These are phyloP conservation scores for Fusarium siculi DNA, from an alignment of 2,329 filamentous ascomycete species.

Conservation along the genomic window DNA sequence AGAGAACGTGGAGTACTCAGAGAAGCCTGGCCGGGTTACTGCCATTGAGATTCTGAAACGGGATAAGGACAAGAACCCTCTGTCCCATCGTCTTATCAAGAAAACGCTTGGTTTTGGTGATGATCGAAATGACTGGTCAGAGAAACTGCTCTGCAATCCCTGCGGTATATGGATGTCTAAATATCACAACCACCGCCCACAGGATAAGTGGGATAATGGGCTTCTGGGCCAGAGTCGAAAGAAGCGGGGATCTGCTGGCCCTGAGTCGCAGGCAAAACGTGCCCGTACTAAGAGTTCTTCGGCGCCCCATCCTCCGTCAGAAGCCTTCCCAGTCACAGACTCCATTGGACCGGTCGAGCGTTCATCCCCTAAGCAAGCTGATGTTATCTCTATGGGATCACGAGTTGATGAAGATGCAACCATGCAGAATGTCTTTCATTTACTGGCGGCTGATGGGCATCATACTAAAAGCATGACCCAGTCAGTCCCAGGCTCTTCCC, in stretches of 20 bases:
- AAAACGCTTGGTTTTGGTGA: constrained; percentile 72
- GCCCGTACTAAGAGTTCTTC: constrained; percentile 60
- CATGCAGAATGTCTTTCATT: constrained; percentile 14
- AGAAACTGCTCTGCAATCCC: constrained; percentile 88
- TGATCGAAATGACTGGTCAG: constrained; percentile 74
- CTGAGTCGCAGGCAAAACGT: constrained; percentile 59
- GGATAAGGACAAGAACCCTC: constrained; percentile 70
- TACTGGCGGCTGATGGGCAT: constrained; percentile 1
- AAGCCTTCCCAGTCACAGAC: constrained; percentile 65
- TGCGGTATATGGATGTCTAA: constrained; percentile 97
- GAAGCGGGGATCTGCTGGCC: constrained; percentile 58
- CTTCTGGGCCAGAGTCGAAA: constrained; percentile 63
- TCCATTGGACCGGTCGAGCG: constrained; percentile 60
- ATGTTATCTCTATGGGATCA: constrained; percentile 31
- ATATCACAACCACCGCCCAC: constrained; percentile 83
- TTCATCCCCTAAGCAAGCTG: constrained; percentile 46
- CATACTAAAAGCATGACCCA: constrained; percentile 25
- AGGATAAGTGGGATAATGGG: constrained; percentile 81
- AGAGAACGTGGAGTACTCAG: constrained; percentile 75
- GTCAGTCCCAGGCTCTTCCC: constrained; percentile 57
- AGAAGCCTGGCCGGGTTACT: constrained; percentile 77
- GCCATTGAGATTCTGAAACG: constrained; percentile 76
- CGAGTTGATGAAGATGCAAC: constrained; percentile 1
- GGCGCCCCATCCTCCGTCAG: constrained; percentile 60
- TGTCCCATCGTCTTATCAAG: constrained; percentile 79